phyloP scores from a whole-genome alignment of 805 yeast genomes.

The Cyberlindnera amylophila region DNA sequence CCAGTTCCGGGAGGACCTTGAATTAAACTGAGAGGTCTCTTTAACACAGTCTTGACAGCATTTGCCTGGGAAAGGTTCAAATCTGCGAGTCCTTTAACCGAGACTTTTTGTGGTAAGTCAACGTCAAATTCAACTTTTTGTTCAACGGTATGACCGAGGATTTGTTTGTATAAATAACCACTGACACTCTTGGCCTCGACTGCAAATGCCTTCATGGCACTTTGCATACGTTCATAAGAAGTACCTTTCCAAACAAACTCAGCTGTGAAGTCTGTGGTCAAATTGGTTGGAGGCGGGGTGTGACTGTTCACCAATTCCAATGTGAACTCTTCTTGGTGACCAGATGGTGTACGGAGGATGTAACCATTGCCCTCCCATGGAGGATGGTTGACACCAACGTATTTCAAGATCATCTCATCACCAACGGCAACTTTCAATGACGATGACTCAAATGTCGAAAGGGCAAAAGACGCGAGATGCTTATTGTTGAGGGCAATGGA shows the following conservation, averaged over 20 bases:
- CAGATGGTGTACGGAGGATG: conserved; percentile 67
- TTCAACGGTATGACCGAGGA: conserved; percentile 75
- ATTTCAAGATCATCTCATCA: conserved; percentile 70
- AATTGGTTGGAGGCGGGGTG: conserved; percentile 54
- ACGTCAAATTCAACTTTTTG: conserved; percentile 59
- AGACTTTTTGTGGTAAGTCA: conserved; percentile 55
- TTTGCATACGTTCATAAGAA: conserved; percentile 79
- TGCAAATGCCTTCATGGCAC: conserved; percentile 71
- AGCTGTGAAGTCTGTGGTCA: conserved; percentile 67
- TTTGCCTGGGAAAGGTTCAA: conserved; percentile 74
- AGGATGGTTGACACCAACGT: conserved; percentile 51
- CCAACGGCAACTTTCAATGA: conserved; percentile 76
- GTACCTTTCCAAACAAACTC: conserved; percentile 89
- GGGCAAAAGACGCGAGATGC: conserved; percentile 63
- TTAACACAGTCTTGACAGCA: conserved; percentile 69
- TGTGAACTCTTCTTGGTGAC: conserved; percentile 63
- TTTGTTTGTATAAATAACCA: conserved; percentile 68
- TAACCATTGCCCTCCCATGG: conserved; percentile 75
- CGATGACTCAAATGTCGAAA: conserved; percentile 63
- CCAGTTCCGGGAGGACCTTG: conserved; percentile 99
- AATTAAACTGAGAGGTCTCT: conserved; percentile 71
- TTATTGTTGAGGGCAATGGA: conserved; percentile 58
- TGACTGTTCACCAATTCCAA: conserved; percentile 53
- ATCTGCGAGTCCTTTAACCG: conserved; percentile 63
- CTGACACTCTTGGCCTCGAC: conserved; percentile 63